These are phyloP conservation scores for Fusarium nelsonii DNA, from an alignment of 2,329 filamentous ascomycete genomes.

Conservation along the genomic window DNA sequence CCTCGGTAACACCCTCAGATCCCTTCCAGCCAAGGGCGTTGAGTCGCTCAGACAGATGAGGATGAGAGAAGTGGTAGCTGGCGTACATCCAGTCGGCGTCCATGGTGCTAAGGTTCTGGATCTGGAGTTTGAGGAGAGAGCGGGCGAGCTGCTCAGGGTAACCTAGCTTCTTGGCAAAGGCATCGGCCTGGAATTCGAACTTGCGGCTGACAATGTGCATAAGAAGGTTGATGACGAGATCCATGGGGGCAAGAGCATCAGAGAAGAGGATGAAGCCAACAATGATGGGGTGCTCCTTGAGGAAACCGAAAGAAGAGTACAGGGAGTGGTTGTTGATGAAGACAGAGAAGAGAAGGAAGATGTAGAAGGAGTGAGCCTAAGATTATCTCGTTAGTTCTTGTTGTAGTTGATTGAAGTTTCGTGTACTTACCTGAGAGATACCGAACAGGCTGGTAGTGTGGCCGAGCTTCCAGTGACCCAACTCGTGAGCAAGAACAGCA, in stretches of 20 bases:
- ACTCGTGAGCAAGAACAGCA: slow-evolving; percentile 92
- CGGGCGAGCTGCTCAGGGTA: slow-evolving; percentile 85
- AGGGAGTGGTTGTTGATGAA: slow-evolving; percentile 96
- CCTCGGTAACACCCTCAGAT: slow-evolving; percentile 58
- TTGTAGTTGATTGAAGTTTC: neutral
- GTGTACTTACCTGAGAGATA: slow-evolving; percentile 77
- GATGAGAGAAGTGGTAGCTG: slow-evolving; percentile 98
- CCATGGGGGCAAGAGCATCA: slow-evolving; percentile 93
- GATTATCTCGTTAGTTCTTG: slow-evolving; percentile 47
- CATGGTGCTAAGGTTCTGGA: slow-evolving; percentile 98
- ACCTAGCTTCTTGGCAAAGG: slow-evolving; percentile 86
- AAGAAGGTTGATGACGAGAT: slow-evolving; percentile 91
- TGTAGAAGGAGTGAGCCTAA: slow-evolving; percentile 93
- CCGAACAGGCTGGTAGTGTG: slow-evolving; percentile 93
- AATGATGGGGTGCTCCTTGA: slow-evolving; percentile 86
- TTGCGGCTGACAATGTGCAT: slow-evolving; percentile 96
- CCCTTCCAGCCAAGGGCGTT: slow-evolving; percentile 91
- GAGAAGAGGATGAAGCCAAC: slow-evolving; percentile 98
- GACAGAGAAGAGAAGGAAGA: slow-evolving; percentile 95
- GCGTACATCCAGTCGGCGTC: slow-evolving; percentile 99
- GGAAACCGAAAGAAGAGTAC: slow-evolving; percentile 92
- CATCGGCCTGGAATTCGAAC: slow-evolving; percentile 97
- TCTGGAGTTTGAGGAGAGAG: slow-evolving; percentile 95
- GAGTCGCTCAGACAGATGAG: slow-evolving; percentile 92
- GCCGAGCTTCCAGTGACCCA: slow-evolving; percentile 96